Conservation (phyloP, 495 filamentous ascomycete genomes). For the Aspergillus steynii region DNA sequence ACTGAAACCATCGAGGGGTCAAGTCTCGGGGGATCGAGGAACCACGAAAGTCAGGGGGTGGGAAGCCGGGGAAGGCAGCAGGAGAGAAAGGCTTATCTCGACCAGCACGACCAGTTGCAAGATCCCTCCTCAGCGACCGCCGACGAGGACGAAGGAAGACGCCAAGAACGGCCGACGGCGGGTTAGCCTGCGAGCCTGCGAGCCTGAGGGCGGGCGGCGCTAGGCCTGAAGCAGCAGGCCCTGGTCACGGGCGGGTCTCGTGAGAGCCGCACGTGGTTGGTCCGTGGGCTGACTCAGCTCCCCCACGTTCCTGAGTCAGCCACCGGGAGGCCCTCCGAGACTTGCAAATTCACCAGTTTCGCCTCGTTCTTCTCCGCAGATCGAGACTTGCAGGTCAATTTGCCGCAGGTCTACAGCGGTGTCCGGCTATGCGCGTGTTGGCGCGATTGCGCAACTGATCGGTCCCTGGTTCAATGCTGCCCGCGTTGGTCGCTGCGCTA, state of each 20-base stretch:
- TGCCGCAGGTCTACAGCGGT: background rate
- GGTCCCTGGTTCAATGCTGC: conserved; percentile 7
- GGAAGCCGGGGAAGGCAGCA: too few species aligned
- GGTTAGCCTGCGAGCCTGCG: background rate
- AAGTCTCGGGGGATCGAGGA: background rate
- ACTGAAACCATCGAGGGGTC: background rate
- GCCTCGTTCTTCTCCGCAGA: background rate
- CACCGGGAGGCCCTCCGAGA: background rate
- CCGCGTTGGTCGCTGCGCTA: conserved; percentile 6
- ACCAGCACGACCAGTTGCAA: background rate
- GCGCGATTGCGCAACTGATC: conserved; percentile 13
- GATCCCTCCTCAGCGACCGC: background rate
- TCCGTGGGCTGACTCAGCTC: too few species aligned
- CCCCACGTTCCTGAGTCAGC: too few species aligned
- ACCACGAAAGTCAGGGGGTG: too few species aligned
- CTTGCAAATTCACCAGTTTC: background rate
- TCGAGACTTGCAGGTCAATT: background rate
- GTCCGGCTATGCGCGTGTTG: conserved; percentile 9
- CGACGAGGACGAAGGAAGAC: background rate
- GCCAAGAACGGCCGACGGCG: background rate
- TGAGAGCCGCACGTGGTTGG: too few species aligned
- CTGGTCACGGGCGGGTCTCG: too few species aligned
- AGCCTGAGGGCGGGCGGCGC: too few species aligned
- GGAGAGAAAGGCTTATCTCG: background rate
- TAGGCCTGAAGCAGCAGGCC: too few species aligned